Base-by-base conservation (phyloP, 441 rosid species). In the Macaranga tanarius region DNA sequence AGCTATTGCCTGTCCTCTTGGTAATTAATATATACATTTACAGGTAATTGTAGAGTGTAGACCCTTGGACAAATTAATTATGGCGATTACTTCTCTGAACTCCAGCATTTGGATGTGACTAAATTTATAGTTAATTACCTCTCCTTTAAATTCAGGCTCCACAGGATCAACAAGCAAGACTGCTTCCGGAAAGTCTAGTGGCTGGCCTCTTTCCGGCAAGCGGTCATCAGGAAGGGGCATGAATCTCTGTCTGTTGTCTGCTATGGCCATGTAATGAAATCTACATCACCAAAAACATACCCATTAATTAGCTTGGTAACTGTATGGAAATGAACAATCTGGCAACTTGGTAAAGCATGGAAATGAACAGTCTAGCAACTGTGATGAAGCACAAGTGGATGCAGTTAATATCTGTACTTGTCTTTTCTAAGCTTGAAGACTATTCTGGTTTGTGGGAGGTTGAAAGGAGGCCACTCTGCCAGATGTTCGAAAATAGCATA, bases 221-320 rank as follows among this genome's bases (percentile, higher is more conserved):
- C 95, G 84, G 82, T 93, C 97, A 5, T 93, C 98, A 2, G 96
- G 97, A 7, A 89, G 77, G 0, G 98, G 97, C 98, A 93, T 87
- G 66, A 65, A 79, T 80, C 98, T 85, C 67, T 88, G 96, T 70
- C 97, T 85, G 75, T 93, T 85, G 79, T 93, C 95, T 62, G 95
- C 88, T 73, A 93, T 52, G 13, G 84, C 96, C 98, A 92, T 91
- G 75, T 91, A 90, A 7, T 79, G 88, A 80, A 93, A 91, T 84
- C 98, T 93, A 40, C 5, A 63, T 3, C 7, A n/a, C 59, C 58
- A 38, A 31, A 48, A 57, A 52, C 0, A 23, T 31, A 31, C 4
- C 5, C 4, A 31, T 5, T 5, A 4, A 31, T 31, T 31, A 31
- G 5, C 38, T 31, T 31, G 38, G 38, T 31, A 31, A 31, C 38